Evolutionary conservation across 371 early-diverging fungal genomes (phyloP).

Genomic region (Hamiltosporidium tvaerminnensis): DNA sequence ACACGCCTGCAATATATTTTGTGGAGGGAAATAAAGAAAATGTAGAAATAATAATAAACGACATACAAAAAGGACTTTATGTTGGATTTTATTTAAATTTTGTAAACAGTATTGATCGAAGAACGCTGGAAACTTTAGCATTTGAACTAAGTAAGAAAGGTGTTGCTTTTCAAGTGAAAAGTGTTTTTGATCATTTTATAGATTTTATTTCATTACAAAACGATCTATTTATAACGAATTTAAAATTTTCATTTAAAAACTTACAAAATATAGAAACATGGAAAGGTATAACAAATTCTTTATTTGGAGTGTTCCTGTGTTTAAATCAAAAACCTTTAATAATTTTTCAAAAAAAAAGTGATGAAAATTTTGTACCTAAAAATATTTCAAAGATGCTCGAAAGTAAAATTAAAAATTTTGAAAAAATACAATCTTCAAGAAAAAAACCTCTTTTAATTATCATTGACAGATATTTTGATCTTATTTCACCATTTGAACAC

Average conservation of each 20-base stretch:
- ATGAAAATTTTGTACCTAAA: not conserved
- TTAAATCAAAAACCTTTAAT: constrained; percentile 33
- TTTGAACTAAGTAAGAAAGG: constrained; percentile 14
- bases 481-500: constrained; percentile 49
- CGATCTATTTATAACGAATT: constrained; percentile 43
- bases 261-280: constrained; percentile 3
- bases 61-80: constrained; percentile 32
- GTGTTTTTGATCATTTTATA: constrained; percentile 40
- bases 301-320: constrained; percentile 34
- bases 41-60: constrained; percentile 19
- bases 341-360: not conserved
- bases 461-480: constrained; percentile 45
- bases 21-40: constrained; percentile 27
- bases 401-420: constrained; percentile 7
- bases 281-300: not conserved
- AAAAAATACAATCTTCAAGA: constrained; percentile 21
- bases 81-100: constrained; percentile 35
- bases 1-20: constrained; percentile 51
- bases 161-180: constrained; percentile 25
- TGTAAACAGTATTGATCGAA: constrained; percentile 22
- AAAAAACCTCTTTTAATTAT: constrained; percentile 46
- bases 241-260: constrained; percentile 19
- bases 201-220: constrained; percentile 43
- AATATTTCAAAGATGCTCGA: not conserved
- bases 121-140: constrained; percentile 38